Base-by-base conservation (phyloP, 2,329 filamentous ascomycete species). In the Neopestalotiopsis clavispora region DNA sequence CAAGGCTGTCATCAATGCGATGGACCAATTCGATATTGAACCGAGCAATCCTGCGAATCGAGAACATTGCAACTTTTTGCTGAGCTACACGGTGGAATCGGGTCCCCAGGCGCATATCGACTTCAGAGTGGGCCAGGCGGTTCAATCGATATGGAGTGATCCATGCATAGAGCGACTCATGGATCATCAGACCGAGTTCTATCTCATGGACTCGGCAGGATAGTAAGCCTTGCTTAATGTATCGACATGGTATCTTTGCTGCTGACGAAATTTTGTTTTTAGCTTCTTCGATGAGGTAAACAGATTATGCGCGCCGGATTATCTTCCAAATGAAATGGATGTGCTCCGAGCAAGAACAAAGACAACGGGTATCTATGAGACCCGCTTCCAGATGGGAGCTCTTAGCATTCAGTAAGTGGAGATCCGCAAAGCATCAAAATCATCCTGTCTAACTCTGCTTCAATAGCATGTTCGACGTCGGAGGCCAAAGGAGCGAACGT, bases 331-430 rank as follows among this genome's bases (percentile, higher is more conserved):
- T 74, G 96, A 98, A 80, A 94, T 95, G 81, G 96, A 99, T 80
- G 95, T 99, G 42, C 88, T 99, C 69, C 91, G 96, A 79, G 96
- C 96, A 73, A 88, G 96, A 87, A 98, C 96, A 52, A 99, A 99
- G 83, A 99, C 96, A 1, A 99, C 96, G 0, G 96, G 96, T 85
- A 99, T 99, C 75, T 99, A 99, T 83, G 96, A 99, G 82, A 99
- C 96, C 64, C 90, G 96, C 74, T 99, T 99, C 80, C 94, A 96
- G 74, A 99, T 99, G 96, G 96, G 95, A 45, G 95, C 97, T 78
- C 86, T 99, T 71, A 98, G 95, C 83, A 99, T 99, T 83, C 96
- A 99, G 95, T 98, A 89, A 80, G 94, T 32, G 20, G 20, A 52
- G 40, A 56, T 40, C 34, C 28, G n/a, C 12, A 13, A 9, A 45